phyloP scores from a whole-genome alignment of 768 basidiomycete species.

The Termitomyces sp. region DNA sequence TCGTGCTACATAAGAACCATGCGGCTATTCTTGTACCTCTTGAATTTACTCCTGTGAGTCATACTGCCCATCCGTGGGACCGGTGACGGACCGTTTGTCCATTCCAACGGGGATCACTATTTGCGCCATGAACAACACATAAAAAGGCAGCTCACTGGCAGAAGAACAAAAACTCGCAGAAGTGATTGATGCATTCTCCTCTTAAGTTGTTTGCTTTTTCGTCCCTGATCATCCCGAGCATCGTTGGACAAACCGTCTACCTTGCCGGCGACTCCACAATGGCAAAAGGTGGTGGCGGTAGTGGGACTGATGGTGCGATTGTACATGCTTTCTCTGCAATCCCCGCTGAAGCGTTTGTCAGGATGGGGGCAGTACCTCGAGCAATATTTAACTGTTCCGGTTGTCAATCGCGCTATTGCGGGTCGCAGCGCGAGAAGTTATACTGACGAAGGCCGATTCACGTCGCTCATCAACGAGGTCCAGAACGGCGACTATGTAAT shows the following conservation, averaged over 20 bases:
- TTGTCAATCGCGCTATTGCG: constrained; percentile 46
- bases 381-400: constrained; percentile 40
- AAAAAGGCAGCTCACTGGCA: background rate
- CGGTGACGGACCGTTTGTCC: constrained; percentile 1
- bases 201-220: constrained; percentile 1
- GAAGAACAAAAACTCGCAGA: background rate
- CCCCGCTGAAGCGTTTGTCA: constrained; percentile 12
- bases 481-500: constrained; percentile 41
- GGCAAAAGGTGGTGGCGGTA: constrained; percentile 39
- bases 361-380: constrained; percentile 47
- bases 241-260: constrained; percentile 37
- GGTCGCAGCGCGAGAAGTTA: constrained; percentile 47
- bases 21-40: background rate
- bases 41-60: background rate
- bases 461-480: constrained; percentile 37
- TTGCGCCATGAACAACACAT: background rate
- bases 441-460: constrained; percentile 47
- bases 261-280: constrained; percentile 46
- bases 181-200: background rate
- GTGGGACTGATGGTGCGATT: constrained; percentile 33
- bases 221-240: constrained; percentile 13
- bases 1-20: background rate
- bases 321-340: background rate
- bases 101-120: background rate
- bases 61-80: background rate